Base-by-base conservation (phyloP, 352 stramenopile genomes). In the Phytophthora meadii region DNA sequence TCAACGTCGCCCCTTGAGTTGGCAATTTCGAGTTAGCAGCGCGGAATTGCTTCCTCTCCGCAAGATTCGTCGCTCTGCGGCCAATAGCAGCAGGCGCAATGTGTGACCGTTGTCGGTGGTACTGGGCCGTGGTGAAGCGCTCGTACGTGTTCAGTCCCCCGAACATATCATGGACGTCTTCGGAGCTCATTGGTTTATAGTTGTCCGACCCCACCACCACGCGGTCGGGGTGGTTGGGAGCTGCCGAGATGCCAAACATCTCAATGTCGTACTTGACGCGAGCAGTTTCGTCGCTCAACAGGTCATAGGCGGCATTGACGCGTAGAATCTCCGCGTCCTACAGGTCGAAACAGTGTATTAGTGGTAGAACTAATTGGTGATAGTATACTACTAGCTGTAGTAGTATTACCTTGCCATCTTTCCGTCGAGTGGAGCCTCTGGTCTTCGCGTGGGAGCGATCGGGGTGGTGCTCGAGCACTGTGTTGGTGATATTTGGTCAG, bases 101-200 rank as follows among this genome's bases (percentile, higher is more conserved):
- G 47, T 74, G 59, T 19, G 83, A 90, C 5, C 85, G 80, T 51
- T 79, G 67, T 36, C 65, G 65, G 45, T 93, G 74, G 63, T 89
- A 93, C 56, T 93, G 68, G 14, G 85, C 85, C 15, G 85, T 93
- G 19, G 83, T 90, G 57, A 92, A 92, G 72, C 85, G 85, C 54
- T 92, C 83, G 61, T 84, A 89, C 41, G 73, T 72, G 65, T 93
- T 93, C 15, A 91, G 66, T 0, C 77, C 82, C 0, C 77, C 81
- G 30, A 93, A 90, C 79, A 93, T 89, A 28, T 86, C 59, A 70
- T 93, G 74, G 24, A 93, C 82, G 46, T 93, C 83, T 15, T 84
- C 62, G 2, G 78, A 86, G 11, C 70, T 92, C 81, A 93, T 89
- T 25, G 72, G 70, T 55, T 81, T 85, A 72, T 93, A 93, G 47